Conservation (phyloP, 192 early-diverging fungal genomes). For the Coemansia sp. region DNA sequence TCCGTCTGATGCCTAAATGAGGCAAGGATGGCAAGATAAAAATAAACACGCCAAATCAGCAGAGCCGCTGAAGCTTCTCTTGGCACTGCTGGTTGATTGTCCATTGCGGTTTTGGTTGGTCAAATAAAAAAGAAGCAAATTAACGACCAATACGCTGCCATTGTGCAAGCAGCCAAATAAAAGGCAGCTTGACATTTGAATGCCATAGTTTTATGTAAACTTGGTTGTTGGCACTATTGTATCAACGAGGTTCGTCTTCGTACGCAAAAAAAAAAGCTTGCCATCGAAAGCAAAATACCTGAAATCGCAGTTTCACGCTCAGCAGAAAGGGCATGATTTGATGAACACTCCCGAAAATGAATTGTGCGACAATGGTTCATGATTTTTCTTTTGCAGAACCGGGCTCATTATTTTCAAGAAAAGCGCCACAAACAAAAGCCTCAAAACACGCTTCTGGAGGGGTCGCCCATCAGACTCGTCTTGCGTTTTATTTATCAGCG, state of each 20-base stretch:
- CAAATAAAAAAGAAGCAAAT: too few relatives aligned
- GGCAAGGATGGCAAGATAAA: too few relatives aligned
- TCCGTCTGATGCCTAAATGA: too few relatives aligned
- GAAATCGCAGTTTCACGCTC: not conserved
- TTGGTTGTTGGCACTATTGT: not conserved
- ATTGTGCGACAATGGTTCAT: not conserved
- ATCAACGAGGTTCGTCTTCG: not conserved
- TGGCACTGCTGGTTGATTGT: not conserved
- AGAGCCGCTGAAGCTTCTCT: not conserved
- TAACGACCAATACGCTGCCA: too few relatives aligned
- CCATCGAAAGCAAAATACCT: too few relatives aligned
- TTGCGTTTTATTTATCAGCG: too few relatives aligned
- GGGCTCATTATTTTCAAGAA: not conserved
- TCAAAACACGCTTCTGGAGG: not conserved
- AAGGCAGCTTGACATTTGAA: not conserved
- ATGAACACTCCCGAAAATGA: not conserved
- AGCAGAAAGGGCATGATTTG: too few relatives aligned
- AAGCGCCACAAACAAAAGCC: constrained; percentile 7
- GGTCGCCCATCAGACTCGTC: too few relatives aligned
- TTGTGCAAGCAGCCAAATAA: too few relatives aligned
- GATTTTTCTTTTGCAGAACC: not conserved
- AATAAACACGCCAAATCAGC: too few relatives aligned
- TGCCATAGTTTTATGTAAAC: not conserved
- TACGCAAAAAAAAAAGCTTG: not conserved
- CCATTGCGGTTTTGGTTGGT: too few relatives aligned